These are phyloP conservation scores for Lepraria neglecta DNA, from an alignment of 495 filamentous ascomycete species.

Conservation along the genomic window DNA sequence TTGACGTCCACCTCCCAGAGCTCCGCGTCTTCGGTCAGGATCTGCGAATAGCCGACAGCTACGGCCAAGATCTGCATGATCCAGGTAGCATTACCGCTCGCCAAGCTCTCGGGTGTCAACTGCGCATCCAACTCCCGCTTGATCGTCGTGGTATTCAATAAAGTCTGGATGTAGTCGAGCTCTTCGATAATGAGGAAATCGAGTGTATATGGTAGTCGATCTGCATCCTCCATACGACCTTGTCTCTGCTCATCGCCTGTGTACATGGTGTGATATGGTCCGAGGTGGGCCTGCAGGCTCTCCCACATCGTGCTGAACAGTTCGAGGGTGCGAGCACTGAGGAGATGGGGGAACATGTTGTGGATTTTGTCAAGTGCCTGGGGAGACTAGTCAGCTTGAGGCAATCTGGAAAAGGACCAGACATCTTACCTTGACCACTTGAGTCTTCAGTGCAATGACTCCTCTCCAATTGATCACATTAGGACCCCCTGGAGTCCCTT, in stretches of 20 bases:
- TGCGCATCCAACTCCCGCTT: conserved; percentile 76
- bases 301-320: conserved; percentile 84
- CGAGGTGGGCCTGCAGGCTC: conserved; percentile 65
- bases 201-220: conserved; percentile 89
- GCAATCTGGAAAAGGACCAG: not conserved
- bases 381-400: not conserved
- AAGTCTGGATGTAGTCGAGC: conserved; percentile 84
- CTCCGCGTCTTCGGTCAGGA: conserved; percentile 85
- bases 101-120: conserved; percentile 50
- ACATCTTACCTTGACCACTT: conserved; percentile 66
- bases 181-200: conserved; percentile 91
- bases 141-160: conserved; percentile 74
- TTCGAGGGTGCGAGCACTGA: conserved; percentile 67
- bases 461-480: conserved; percentile 58
- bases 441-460: conserved; percentile 76
- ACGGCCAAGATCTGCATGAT: conserved; percentile 75
- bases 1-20: conserved; percentile 96
- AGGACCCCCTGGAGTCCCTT: conserved; percentile 34
- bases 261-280: conserved; percentile 71
- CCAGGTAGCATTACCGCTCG: conserved; percentile 53
- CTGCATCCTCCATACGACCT: conserved; percentile 79
- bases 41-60: conserved; percentile 79
- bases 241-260: conserved; percentile 71
- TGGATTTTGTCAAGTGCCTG: conserved; percentile 87
- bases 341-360: conserved; percentile 69